A percentile compares a stretch with the other conserved stretches of the same genome.
Conservation (phyloP, 139 green algal genomes). For the Chlorella sp. region DNA sequence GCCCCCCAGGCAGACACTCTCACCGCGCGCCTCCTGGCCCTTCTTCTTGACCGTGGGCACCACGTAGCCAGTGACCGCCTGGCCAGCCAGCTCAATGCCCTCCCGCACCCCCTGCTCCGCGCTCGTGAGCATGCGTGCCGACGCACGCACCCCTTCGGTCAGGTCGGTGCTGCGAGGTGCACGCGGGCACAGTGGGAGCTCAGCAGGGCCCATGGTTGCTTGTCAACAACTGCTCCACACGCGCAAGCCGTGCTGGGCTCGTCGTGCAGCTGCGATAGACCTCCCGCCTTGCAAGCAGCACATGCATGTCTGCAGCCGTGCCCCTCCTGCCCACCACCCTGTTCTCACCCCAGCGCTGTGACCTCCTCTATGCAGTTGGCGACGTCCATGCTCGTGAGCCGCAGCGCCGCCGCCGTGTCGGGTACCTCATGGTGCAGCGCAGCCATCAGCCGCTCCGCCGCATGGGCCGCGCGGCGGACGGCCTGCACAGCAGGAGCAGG, state of each 20-base stretch:
- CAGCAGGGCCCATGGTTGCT: background rate
- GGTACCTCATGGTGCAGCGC: conserved; percentile 41
- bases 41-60: conserved; percentile 22
- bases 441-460: conserved; percentile 21
- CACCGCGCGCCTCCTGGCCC: conserved; percentile 12
- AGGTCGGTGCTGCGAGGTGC: conserved; percentile 34
- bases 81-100: conserved; percentile 3
- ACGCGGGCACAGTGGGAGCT: background rate
- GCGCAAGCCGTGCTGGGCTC: too few species aligned
- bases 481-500: conserved; percentile 7
- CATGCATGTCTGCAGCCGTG: background rate
- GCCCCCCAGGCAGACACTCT: background rate
- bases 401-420: conserved; percentile 46
- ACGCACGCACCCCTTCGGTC: conserved; percentile 40
- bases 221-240: too few species aligned
- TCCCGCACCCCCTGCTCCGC: conserved; percentile 28
- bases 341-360: conserved; percentile 26
- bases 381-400: conserved; percentile 52
- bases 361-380: conserved; percentile 51
- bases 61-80: background rate
- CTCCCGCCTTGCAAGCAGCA: too few species aligned
- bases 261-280: too few species aligned
- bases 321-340: background rate
- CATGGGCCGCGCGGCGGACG: conserved; percentile 24
- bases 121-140: conserved; percentile 25